These are phyloP conservation scores for Petunia axillaris DNA, from an alignment of 257 asterid genomes.

Conservation along the genomic window DNA sequence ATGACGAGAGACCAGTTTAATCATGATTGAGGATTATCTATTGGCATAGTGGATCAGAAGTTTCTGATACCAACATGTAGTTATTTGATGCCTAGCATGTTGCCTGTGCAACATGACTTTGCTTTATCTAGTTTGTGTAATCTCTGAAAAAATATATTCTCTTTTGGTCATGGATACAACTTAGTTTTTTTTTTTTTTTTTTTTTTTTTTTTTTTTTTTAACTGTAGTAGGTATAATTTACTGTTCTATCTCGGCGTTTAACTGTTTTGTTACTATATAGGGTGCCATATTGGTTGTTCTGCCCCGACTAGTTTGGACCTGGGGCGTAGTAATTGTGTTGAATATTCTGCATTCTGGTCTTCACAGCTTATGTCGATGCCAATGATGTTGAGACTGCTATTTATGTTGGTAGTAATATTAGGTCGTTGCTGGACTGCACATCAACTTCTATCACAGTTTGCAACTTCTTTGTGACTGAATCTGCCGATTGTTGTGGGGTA, in stretches of 20 bases:
- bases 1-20: conserved; percentile 50
- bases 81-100: conserved; percentile 23
- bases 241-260: not conserved
- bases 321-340: not conserved
- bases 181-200: not conserved
- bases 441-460: not conserved
- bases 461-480: not conserved
- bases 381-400: not conserved
- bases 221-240: not conserved
- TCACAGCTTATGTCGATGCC: not conserved
- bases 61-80: conserved; percentile 41
- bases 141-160: not conserved
- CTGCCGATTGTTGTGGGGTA: not conserved
- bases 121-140: not conserved
- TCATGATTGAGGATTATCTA: conserved; percentile 37
- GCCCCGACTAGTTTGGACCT: not conserved
- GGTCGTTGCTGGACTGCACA: not conserved
- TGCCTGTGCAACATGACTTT: conserved; percentile 25
- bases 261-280: not conserved
- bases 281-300: not conserved
- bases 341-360: not conserved
- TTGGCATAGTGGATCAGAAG: conserved; percentile 37
- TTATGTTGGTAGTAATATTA: not conserved
- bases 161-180: conserved; percentile 15
- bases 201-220: no score